Conservation (phyloP, 495 filamentous ascomycete species). For the Lophium mytilinum region DNA sequence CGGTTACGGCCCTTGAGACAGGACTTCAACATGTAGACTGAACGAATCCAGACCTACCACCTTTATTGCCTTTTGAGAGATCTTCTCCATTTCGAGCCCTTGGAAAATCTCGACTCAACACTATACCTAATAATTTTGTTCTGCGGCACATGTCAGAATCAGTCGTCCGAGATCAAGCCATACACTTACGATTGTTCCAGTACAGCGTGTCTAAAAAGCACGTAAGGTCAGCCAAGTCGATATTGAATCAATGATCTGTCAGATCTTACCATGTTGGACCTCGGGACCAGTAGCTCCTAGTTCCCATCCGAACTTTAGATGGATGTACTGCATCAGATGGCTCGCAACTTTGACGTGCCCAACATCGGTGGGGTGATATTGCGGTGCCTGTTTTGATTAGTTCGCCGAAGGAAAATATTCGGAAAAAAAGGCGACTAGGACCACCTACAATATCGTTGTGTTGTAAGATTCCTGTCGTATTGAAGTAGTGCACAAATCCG, state of each 20-base stretch:
- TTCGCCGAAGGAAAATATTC: background rate
- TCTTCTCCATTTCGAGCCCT: too few species aligned
- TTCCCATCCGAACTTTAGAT: constrained; percentile 51
- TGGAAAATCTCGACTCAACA: too few species aligned
- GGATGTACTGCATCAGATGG: constrained; percentile 52
- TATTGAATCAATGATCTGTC: background rate
- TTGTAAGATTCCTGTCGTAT: constrained; percentile 58
- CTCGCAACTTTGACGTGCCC: constrained; percentile 61
- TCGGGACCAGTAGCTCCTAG: constrained; percentile 51
- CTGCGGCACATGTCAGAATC: background rate
- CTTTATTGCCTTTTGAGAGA: too few species aligned
- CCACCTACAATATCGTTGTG: constrained; percentile 51
- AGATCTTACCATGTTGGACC: constrained; percentile 47
- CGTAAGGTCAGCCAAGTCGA: background rate
- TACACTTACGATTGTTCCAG: constrained; percentile 21
- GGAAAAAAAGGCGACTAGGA: background rate
- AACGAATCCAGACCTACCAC: too few species aligned
- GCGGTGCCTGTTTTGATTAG: constrained; percentile 35
- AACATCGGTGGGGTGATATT: constrained; percentile 58
- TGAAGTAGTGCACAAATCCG: constrained; percentile 59
- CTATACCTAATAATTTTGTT: constrained; percentile 3
- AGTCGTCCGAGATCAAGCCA: background rate
- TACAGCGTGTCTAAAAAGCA: constrained; percentile 15
- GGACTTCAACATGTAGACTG: too few species aligned
- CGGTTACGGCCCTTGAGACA: too few species aligned